Base-by-base conservation (phyloP, 805 yeast species). In the Nakazawaea molendinolei region DNA sequence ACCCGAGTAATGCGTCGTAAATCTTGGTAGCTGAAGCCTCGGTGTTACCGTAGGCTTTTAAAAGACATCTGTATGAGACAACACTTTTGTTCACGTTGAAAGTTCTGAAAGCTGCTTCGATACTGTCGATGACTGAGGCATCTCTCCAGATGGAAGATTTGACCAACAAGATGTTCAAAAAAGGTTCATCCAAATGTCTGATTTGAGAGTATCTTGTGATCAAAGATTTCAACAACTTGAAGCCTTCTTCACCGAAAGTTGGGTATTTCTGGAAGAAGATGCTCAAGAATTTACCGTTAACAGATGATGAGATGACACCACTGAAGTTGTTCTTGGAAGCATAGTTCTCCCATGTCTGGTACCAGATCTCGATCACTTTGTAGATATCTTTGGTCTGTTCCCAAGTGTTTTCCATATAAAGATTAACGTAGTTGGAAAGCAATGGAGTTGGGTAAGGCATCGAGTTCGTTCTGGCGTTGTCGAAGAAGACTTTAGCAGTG, bases 401-500 rank as follows among this genome's bases (percentile, higher is more conserved):
- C 72, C 76, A 71, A 27, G 80, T 71, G 51, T 80, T 81, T 30
- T 69, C 60, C 44, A 83, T 55, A 44, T 79, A 77, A 23, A 76
- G 70, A 41, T 75, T 78, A 31, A 84, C 79, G 44, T 76, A 75
- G 27, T 87, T 83, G 13, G 82, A 84, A 55, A 84, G 89, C 46
- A 82, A 63, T 28, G 71, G 74, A 20, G 84, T 76, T 39, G 65
- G 61, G 52, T 85, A 85, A 13, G 94, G 94, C 69, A 82, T 76
- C 44, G 76, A 77, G 46, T 68, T 71, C 43, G 70, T 65, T 34
- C 83, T 64, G 3, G 86, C 90, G 54, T 79, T 82, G 47, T 76
- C 78, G 55, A 80, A 84, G 49, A 85, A 85, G 27, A 76, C 71
- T 50, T 74, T 75, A 4, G 95, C 85, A 31, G 85, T 78, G 28